Base-by-base conservation (phyloP, 139 green algal species). In the Coelastrella sp. region DNA sequence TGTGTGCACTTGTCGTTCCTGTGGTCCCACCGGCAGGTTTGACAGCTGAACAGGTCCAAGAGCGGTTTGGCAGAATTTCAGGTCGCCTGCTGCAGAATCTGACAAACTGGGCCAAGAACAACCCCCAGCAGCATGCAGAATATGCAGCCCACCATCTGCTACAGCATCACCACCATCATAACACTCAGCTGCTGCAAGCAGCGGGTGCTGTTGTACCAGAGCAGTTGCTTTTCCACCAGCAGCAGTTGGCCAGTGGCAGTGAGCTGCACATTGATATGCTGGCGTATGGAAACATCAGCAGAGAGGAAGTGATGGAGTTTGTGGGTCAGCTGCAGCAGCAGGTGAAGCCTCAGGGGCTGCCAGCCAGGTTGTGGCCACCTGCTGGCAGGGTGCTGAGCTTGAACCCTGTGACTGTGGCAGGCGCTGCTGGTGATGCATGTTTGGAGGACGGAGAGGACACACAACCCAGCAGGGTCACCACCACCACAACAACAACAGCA, bases 81-180 rank as follows among this genome's bases (percentile, higher is more conserved):
- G 92, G 81, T 59, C 90, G 92, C 63, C 90, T 94, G 86, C 58
- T 66, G 9, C 91, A 93, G 89, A 35, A 22, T 12, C 82, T 93
- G 63, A 83, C 73, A 11, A 72, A 94, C 74, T 95, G 93, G 93
- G 70, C 68, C 14, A 85, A 93, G 85, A 95, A 93, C 91, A 94
- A 93, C 89, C 93, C 93, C 0, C 70, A 76, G 61, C 59, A 78
- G 57, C 78, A 90, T 72, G 91, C 91, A 63, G 93, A 94, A 90
- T 95, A 95, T 74, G 87, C 10, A 11, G 82, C 86, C 0, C 90
- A 94, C 49, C 93, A 93, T 86, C 58, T 93, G 82, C 91, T 95
- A 74, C 92, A 94, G 90, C 27, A 22, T 61, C 88, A 86, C 14
- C 90, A 94, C 73, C 93, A 93, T 88, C 93, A 95, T 58, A 90